Evolutionary conservation across 306 rosid species (phyloP), one percentile per base, ranked within the genome.

Genomic region (Cucurbita maxima): DNA sequence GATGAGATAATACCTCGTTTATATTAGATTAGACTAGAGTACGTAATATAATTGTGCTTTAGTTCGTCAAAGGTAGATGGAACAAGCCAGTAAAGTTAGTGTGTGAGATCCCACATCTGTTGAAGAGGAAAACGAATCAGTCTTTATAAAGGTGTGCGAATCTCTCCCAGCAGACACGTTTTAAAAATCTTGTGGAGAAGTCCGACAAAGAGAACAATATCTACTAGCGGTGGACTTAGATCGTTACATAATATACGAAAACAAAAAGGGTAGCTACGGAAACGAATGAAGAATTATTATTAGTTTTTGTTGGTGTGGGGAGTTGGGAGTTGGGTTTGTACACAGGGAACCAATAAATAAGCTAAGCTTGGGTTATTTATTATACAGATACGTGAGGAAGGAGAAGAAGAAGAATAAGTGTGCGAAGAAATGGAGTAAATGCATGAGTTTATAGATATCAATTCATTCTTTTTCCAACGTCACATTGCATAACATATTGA

Each of bases 311-410:
- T 19, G 10, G 16, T 40, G 10, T 44, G 37, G 72, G 51, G 22
- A 68, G 73, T 68, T 68, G 73, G 51, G 41, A 47, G 7, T 68
- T 25, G 45, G 58, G 25, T 68, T 68, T 68, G 22, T 68, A 45
- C 56, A 44, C 74, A 69, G 44, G 74, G 30, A 69, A 30, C 74
- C 58, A 69, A 48, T 69, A 47, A 68, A 62, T 64, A 43, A 7
- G 54, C 18, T 50, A 48, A 63, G 40, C 22, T 13, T 44, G 20
- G 56, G 19, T 69, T 30, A 30, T 50, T 50, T 69, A 48, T 43
- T 64, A 64, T 40, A 69, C 18, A 16, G 45, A 30, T 50, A 69
- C 74, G 74, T 69, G 74, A 15, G 58, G 25, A 69, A 48, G 6
- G 8, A 50, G 7, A 68, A 34, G 38, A 19, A 18, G 19, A 38